Evolutionary conservation across 192 early-diverging fungal species (phyloP).

Genomic region (Coemansia brasiliensis): DNA sequence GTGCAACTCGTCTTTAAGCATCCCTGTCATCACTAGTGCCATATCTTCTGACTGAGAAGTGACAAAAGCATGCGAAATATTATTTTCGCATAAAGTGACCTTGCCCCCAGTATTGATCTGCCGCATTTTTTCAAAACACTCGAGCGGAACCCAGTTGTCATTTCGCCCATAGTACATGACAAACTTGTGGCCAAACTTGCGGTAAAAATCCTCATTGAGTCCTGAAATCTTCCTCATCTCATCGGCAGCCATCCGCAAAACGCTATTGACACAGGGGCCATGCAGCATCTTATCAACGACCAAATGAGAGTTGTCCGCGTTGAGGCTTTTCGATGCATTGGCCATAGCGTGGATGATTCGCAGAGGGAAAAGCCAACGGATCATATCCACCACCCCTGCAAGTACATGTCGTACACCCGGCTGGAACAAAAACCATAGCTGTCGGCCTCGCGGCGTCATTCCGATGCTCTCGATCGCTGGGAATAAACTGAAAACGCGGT

Average conservation of each 20-base stretch:
- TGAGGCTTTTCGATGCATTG: conserved; percentile 16
- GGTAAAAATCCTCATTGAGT: conserved; percentile 68
- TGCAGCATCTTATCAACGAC: conserved; percentile 71
- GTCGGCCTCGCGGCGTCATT: conserved; percentile 70
- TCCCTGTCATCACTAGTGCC: conserved; percentile 28
- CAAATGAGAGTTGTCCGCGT: conserved; percentile 52
- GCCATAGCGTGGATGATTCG: conserved; percentile 20
- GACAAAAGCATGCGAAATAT: conserved; percentile 82
- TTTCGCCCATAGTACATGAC: conserved; percentile 75
- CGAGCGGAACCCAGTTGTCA: conserved; percentile 78
- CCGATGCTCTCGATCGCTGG: conserved; percentile 79
- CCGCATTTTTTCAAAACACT: conserved; percentile 67
- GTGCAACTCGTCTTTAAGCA: conserved; percentile 33
- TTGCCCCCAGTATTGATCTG: conserved; percentile 64
- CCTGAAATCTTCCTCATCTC: conserved; percentile 73
- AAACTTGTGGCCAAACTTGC: conserved; percentile 59
- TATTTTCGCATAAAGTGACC: conserved; percentile 67
- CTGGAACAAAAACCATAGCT: conserved; percentile 49
- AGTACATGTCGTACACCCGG: conserved; percentile 29
- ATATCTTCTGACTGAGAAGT: conserved; percentile 36
- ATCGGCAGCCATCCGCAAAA: conserved; percentile 67
- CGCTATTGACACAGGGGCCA: conserved; percentile 60
- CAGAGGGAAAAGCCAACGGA: conserved; percentile 36
- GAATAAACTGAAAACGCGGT: conserved; percentile 69
- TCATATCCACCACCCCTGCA: conserved; percentile 34